A percentile compares a stretch with the other conserved stretches of the same genome.
Conservation (phyloP, 2,329 filamentous ascomycete genomes). For the Cordyceps javanica region DNA sequence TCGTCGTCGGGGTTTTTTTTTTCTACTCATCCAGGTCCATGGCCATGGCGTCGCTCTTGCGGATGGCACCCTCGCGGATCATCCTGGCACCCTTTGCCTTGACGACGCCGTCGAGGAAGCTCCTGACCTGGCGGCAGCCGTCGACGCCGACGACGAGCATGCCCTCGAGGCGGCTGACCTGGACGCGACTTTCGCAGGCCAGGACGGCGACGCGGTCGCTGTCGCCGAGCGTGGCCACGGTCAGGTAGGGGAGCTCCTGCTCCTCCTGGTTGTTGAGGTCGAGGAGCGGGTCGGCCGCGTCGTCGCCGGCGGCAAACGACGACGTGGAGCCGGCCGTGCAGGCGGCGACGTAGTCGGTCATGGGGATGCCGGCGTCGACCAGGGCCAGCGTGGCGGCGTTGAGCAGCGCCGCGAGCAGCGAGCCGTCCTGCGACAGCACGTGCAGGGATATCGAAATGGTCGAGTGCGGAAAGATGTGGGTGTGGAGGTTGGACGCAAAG, state of each 20-base stretch:
- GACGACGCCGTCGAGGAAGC: slow-evolving; percentile 75
- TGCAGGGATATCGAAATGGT: slow-evolving; percentile 79
- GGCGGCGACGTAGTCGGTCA: slow-evolving; percentile 84
- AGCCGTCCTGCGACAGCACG: slow-evolving; percentile 84
- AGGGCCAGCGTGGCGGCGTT: slow-evolving; percentile 90
- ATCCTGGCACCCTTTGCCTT: slow-evolving; percentile 62
- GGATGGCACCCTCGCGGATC: slow-evolving; percentile 49
- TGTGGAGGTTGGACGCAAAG: slow-evolving; percentile 72
- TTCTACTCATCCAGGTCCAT: slow-evolving; percentile 39
- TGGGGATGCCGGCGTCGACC: slow-evolving; percentile 90
- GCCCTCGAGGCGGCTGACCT: slow-evolving; percentile 73
- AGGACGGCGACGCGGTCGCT: slow-evolving; percentile 72
- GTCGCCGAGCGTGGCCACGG: slow-evolving; percentile 71
- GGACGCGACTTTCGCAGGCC: slow-evolving; percentile 83
- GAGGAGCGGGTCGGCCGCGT: slow-evolving; percentile 67
- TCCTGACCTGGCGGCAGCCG: slow-evolving; percentile 79
- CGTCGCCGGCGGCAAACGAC: slow-evolving; percentile 58
- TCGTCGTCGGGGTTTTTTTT: too few species aligned
- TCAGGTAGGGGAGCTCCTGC: slow-evolving; percentile 82
- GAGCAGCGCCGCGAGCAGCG: slow-evolving; percentile 78
- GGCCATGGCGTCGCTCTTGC: slow-evolving; percentile 40
- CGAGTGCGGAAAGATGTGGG: slow-evolving; percentile 81
- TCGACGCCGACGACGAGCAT: slow-evolving; percentile 92
- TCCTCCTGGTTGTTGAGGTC: slow-evolving; percentile 77
- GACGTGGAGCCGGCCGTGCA: slow-evolving; percentile 81